Evolutionary conservation across 345 rosid species (phyloP).

Genomic region (Rhodamnia rubescens): DNA sequence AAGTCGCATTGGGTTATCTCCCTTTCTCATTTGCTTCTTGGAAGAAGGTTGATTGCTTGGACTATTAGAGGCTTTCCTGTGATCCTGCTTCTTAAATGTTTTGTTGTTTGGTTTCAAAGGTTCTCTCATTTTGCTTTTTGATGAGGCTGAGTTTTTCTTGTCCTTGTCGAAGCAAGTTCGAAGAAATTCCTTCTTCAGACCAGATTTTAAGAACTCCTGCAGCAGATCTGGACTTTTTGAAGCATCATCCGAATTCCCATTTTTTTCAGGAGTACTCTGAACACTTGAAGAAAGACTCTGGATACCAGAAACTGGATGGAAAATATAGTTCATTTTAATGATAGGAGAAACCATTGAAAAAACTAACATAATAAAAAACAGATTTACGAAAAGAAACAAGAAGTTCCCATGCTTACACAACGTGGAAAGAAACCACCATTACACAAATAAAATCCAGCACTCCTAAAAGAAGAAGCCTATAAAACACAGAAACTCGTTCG

Average conservation of each 20-base stretch:
- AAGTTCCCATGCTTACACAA: neutral
- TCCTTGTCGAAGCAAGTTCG: constrained; percentile 35
- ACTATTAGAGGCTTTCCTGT: constrained; percentile 26
- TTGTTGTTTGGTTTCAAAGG: constrained; percentile 26
- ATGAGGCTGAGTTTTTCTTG: constrained; percentile 38
- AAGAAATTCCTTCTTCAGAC: constrained; percentile 39
- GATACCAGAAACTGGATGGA: constrained; percentile 25
- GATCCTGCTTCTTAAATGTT: constrained; percentile 55
- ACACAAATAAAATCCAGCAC: neutral
- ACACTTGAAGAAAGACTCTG: constrained; percentile 56
- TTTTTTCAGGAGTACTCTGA: constrained; percentile 48
- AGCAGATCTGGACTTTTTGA: constrained; percentile 52
- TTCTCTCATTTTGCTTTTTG: constrained; percentile 64
- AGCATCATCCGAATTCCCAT: constrained; percentile 45
- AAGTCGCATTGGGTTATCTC: constrained; percentile 44
- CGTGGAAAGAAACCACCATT: neutral
- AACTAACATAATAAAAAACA: neutral
- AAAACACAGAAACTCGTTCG: neutral
- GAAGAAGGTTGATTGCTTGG: constrained; percentile 24
- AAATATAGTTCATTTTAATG: neutral
- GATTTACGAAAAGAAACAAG: neutral
- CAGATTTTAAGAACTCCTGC: constrained; percentile 49
- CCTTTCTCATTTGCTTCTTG: constrained; percentile 61
- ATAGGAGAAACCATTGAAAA: neutral
- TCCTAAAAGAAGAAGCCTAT: neutral